Evolutionary conservation across 176 grass and related monocot species (phyloP).

Genomic region (Lolium multiflorum): DNA sequence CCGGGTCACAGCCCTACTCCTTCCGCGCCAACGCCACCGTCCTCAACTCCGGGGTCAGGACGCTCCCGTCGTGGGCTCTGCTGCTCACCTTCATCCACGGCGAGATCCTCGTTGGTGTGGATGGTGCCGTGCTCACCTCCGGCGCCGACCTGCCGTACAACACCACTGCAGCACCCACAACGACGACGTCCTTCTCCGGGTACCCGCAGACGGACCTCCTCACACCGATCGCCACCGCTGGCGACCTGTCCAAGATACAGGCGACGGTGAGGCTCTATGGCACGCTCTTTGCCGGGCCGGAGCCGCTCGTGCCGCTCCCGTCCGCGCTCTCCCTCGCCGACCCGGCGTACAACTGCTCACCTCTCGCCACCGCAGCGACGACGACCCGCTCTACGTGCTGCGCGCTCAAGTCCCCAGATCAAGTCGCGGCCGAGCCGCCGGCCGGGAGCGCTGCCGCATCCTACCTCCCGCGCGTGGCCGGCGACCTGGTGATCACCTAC

Average conservation of each 20-base stretch:
- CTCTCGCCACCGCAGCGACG: background rate
- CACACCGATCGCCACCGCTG: slow-evolving; percentile 76
- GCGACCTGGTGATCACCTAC: slow-evolving; percentile 77
- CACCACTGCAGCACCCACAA: slow-evolving; percentile 33
- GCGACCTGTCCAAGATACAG: slow-evolving; percentile 48
- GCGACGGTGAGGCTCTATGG: slow-evolving; percentile 54
- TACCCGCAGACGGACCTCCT: slow-evolving; percentile 75
- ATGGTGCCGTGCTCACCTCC: slow-evolving; percentile 61
- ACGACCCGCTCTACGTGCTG: slow-evolving; percentile 58
- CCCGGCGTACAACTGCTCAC: slow-evolving; percentile 60
- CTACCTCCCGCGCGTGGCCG: slow-evolving; percentile 48
- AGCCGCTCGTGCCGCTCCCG: slow-evolving; percentile 52
- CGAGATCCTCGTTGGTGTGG: slow-evolving; percentile 66
- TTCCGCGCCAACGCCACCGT: slow-evolving; percentile 67
- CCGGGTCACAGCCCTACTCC: slow-evolving; percentile 57
- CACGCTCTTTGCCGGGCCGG: slow-evolving; percentile 61
- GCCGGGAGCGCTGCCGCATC: background rate
- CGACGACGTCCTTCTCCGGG: slow-evolving; percentile 57
- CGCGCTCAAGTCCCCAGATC: slow-evolving; percentile 23
- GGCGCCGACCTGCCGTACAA: slow-evolving; percentile 65
- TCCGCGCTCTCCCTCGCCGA: slow-evolving; percentile 57
- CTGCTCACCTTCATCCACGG: slow-evolving; percentile 55
- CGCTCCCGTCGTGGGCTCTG: slow-evolving; percentile 61
- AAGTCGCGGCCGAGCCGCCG: background rate
- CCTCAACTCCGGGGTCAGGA: slow-evolving; percentile 56